A percentile compares a stretch with the other conserved stretches of the same genome.
phyloP scores from a whole-genome alignment of 129 eudicot species.

The Centrapalus pauciflorus region DNA sequence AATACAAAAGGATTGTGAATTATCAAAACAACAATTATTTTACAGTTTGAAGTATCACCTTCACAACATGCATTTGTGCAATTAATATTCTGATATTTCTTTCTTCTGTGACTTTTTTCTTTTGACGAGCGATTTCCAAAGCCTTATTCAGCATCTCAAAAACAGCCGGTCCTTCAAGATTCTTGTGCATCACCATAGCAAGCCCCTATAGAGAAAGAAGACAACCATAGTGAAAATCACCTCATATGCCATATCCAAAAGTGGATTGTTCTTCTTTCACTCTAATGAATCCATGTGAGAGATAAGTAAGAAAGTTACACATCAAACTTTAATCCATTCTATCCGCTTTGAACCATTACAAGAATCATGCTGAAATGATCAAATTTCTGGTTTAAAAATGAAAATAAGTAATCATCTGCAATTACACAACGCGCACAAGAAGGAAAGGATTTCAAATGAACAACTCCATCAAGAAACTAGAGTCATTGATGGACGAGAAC shows the following conservation, averaged over 20 bases:
- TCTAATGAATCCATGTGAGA: background rate
- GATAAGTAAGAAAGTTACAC: background rate
- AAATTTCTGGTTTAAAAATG: background rate
- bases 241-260: background rate
- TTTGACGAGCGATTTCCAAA: conserved; percentile 53
- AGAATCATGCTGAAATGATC: background rate
- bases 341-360: conserved; percentile 3
- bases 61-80: conserved; percentile 86
- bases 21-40: background rate
- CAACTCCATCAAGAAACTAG: background rate
- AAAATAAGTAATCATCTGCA: background rate
- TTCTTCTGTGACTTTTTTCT: conserved; percentile 67
- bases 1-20: background rate
- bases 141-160: conserved; percentile 83
- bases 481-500: background rate
- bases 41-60: conserved; percentile 38
- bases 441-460: background rate
- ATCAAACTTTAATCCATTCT: conserved; percentile 4
- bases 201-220: conserved; percentile 55
- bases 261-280: background rate
- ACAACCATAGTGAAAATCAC: background rate
- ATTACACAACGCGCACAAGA: background rate
- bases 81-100: conserved; percentile 75
- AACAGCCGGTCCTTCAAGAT: conserved; percentile 83
- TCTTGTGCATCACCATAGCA: conserved; percentile 98